phyloP scores from a whole-genome alignment of 108 stramenopile genomes.

The Cyclostephanos invisitatus region DNA sequence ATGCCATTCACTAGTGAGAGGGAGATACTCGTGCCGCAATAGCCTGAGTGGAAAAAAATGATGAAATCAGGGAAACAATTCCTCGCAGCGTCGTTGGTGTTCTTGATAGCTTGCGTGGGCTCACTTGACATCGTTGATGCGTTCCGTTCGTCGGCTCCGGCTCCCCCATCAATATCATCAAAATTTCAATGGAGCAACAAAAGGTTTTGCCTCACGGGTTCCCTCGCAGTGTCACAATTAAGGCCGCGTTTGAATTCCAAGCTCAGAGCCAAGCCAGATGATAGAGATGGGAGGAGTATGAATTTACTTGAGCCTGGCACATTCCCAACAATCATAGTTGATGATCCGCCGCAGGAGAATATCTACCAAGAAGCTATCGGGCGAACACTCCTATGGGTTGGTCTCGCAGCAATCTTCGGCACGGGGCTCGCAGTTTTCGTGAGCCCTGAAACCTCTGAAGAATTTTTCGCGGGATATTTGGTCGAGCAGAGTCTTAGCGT shows the following conservation, averaged over 20 bases:
- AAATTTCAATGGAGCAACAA: neutral
- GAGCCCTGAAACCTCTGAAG: conserved; percentile 53
- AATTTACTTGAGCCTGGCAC: conserved; percentile 18
- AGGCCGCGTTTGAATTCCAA: neutral
- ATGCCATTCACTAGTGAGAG: too few species aligned
- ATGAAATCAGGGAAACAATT: neutral
- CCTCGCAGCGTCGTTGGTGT: neutral
- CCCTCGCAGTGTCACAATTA: neutral
- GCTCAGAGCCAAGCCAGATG: neutral
- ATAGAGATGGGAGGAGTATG: conserved; percentile 7
- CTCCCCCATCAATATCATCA: neutral
- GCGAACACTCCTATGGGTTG: conserved; percentile 75
- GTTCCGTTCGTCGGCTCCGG: neutral
- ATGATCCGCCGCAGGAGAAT: conserved; percentile 33
- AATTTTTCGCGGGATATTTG: conserved; percentile 90
- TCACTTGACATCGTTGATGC: conserved; percentile 1
- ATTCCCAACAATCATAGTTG: conserved; percentile 34
- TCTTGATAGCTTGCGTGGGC: neutral
- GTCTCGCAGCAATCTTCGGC: conserved; percentile 68
- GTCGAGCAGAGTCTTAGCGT: conserved; percentile 87
- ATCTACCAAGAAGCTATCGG: conserved; percentile 66
- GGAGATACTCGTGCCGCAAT: too few species aligned
- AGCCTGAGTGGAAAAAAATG: neutral
- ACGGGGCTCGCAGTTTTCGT: conserved; percentile 37
- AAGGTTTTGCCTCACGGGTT: neutral